A percentile compares a stretch with the other conserved stretches of the same genome.
Evolutionary conservation across 192 early-diverging fungal species (phyloP).

Genomic region (Blastocladiella britannica): DNA sequence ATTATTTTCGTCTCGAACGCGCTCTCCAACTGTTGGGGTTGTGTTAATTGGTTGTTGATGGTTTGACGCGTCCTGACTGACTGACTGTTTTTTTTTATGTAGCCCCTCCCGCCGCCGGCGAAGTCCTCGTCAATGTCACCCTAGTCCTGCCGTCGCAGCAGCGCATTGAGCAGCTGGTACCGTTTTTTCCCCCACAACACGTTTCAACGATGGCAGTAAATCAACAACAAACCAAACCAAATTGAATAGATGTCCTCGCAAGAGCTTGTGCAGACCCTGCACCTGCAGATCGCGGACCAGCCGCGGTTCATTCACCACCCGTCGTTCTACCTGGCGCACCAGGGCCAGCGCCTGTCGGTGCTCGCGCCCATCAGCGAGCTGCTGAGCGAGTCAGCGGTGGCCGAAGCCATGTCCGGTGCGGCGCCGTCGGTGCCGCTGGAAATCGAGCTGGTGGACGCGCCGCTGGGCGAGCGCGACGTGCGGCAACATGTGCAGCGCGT

Average conservation of each 20-base stretch:
- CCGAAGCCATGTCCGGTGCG: conserved; percentile 51
- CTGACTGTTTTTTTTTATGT: no score
- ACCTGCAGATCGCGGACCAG: conserved; percentile 66
- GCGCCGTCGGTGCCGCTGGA: no score
- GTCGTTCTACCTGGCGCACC: conserved; percentile 65
- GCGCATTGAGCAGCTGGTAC: conserved; percentile 9
- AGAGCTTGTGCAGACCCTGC: no score
- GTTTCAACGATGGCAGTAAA: no score
- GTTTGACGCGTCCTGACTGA: no score
- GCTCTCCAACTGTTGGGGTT: no score
- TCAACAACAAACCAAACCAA: no score
- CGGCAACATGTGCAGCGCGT: conserved; percentile 73
- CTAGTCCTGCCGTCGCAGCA: conserved; percentile 9
- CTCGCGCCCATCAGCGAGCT: conserved; percentile 40
- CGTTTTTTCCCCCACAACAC: neutral
- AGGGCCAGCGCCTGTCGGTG: conserved; percentile 55
- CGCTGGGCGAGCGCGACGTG: conserved; percentile 83
- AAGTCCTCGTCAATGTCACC: neutral
- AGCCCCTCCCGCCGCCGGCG: no score
- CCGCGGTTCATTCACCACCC: conserved; percentile 69
- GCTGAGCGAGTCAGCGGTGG: conserved; percentile 53
- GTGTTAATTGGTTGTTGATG: no score
- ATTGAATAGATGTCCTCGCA: no score
- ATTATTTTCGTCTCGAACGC: no score
- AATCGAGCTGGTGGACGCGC: conserved; percentile 44